phyloP scores from a whole-genome alignment of 257 asterid genomes.

The Eustoma russellianum region DNA sequence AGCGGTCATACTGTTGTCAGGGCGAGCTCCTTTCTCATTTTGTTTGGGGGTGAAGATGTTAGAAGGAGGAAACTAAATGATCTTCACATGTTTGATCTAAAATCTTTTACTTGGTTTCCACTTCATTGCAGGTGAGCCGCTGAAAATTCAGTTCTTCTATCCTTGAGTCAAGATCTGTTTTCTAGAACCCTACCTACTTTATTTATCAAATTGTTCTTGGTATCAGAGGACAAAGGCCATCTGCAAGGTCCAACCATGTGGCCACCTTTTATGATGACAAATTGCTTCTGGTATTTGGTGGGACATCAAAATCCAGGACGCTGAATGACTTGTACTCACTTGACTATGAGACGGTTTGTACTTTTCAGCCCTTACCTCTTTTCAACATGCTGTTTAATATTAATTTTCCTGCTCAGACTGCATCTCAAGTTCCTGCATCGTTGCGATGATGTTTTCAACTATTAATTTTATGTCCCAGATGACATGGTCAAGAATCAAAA shows the following conservation, averaged over 20 bases:
- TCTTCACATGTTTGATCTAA: constrained; percentile 92
- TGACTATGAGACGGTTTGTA: constrained; percentile 87
- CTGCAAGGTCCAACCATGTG: constrained; percentile 81
- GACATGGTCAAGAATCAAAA: constrained; percentile 89
- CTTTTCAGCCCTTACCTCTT: background rate
- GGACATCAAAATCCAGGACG: constrained; percentile 79
- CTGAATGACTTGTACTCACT: constrained; percentile 87
- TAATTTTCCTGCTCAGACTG: background rate
- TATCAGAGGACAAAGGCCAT: constrained; percentile 82
- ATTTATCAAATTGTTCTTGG: constrained; percentile 3
- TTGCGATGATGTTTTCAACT: too few relatives aligned
- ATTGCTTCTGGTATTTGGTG: constrained; percentile 75
- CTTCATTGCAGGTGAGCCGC: constrained; percentile 91
- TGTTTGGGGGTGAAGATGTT: constrained; percentile 92
- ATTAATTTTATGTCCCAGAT: constrained; percentile 40
- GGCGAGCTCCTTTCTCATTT: constrained; percentile 68
- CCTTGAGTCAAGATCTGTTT: background rate
- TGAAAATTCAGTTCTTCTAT: background rate
- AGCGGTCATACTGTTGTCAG: constrained; percentile 91
- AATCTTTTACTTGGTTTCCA: constrained; percentile 96
- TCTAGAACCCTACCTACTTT: background rate
- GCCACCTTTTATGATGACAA: constrained; percentile 93
- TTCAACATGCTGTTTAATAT: background rate
- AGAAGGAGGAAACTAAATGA: constrained; percentile 84
- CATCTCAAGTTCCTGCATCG: background rate